These are phyloP conservation scores for Aspergillus sp. DNA, from an alignment of 2,329 filamentous ascomycete species.

Conservation along the genomic window DNA sequence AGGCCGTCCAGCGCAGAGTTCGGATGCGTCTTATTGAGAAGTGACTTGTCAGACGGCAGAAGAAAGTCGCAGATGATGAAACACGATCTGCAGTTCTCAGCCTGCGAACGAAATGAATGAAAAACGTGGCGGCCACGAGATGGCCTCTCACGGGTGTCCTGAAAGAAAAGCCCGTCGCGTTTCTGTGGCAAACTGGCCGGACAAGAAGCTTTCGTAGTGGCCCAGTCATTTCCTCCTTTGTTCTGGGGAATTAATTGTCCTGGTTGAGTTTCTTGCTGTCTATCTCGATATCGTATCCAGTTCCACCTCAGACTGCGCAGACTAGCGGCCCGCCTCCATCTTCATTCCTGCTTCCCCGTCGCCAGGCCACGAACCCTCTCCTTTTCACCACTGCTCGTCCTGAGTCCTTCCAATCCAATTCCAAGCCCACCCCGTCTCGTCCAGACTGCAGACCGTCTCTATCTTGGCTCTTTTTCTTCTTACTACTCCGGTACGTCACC, in stretches of 20 bases:
- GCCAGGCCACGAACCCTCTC: constrained; percentile 2
- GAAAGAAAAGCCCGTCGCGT: background rate
- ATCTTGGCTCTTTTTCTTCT: constrained; percentile 7
- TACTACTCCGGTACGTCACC: constrained; percentile 18
- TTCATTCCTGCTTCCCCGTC: background rate
- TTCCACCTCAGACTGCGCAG: background rate
- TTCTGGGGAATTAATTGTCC: background rate
- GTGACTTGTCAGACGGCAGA: background rate
- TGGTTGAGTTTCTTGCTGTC: background rate
- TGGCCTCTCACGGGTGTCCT: background rate
- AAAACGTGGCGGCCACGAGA: constrained; percentile 38
- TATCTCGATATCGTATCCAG: background rate
- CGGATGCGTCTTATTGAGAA: background rate
- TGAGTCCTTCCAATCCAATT: background rate
- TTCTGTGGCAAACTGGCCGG: background rate
- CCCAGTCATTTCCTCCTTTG: background rate
- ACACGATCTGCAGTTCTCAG: constrained; percentile 11
- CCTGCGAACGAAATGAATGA: constrained; percentile 5
- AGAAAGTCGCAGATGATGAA: background rate
- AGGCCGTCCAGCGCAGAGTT: background rate
- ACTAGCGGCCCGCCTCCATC: constrained; percentile 11
- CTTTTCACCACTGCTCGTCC: constrained; percentile 1
- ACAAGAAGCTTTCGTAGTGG: background rate
- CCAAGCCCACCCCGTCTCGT: background rate
- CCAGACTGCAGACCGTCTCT: background rate